Evolutionary conservation across 1,284 basidiomycete species (phyloP), one percentile per base, ranked within the genome.

Genomic region (Cutaneotrichosporon curvatum): DNA sequence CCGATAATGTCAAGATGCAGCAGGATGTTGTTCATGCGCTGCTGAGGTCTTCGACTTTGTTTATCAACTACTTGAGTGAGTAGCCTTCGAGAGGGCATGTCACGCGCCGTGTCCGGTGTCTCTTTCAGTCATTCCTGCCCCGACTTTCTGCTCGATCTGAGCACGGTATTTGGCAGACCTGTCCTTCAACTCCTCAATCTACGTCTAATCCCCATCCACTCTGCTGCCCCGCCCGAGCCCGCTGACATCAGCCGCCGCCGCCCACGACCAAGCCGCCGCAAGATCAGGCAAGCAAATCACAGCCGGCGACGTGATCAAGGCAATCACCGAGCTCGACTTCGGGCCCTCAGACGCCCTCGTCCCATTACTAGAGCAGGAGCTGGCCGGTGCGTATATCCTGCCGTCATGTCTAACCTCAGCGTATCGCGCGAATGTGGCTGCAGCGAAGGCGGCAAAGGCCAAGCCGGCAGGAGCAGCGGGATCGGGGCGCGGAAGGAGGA

Each of bases 231-330:
- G n/a, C n/a, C n/a, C n/a, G n/a, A n/a, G n/a, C n/a, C 8, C 15
- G 32, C 47, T 56, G 21, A 50, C 46, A n/a, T 5, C 37, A 50
- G 51, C 53, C 28, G 52, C 49, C 7, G 47, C 49, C 3, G 85
- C 89, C 0, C 89, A 92, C 59, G 89, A 92, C 57, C 81, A 87
- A n/a, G 86, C 88, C 0, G 71, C 78, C 15, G 80, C 81, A 5
- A 84, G 88, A 53, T 84, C 86, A 48, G 87, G 87, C 66, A 94
- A 91, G 67, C 85, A 83, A 53, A 85, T 94, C 43, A 84, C 84
- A 3, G 87, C 87, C 0, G 81, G 85, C 0, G 89, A 94, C 63
- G 87, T 95, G 0, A 77, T 92, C 50, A 87, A 84, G 62, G 89
- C 87, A 0, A 77, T 91, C 4, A 85, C 85, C 58, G 75, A 82